These are phyloP conservation scores for Flaveria robusta DNA, from an alignment of 129 eudicot genomes.

Conservation along the genomic window DNA sequence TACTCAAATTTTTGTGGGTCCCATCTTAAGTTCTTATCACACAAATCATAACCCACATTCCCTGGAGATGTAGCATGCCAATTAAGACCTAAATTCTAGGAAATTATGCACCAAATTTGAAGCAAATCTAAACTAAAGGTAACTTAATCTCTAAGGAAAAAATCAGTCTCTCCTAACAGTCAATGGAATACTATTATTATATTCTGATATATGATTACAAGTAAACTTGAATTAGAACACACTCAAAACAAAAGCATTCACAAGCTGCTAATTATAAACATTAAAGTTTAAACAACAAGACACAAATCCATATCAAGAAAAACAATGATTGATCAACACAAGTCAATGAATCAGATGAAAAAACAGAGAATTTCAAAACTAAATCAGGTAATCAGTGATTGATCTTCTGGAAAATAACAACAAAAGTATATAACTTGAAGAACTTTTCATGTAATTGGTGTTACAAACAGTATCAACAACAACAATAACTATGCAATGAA, in stretches of 20 bases:
- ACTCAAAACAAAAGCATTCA: conserved; percentile 22
- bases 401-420: conserved; percentile 14
- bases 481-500: conserved; percentile 36
- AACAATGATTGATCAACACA: conserved; percentile 14
- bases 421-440: conserved; percentile 35
- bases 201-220: conserved; percentile 29
- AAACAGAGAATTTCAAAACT: background rate
- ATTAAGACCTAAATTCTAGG: background rate
- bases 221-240: conserved; percentile 30
- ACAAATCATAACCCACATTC: background rate
- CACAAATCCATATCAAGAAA: conserved; percentile 17
- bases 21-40: background rate
- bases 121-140: conserved; percentile 16
- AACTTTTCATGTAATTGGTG: conserved; percentile 30
- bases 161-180: conserved; percentile 27
- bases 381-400: conserved; percentile 8
- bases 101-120: background rate
- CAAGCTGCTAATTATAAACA: no score
- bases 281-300: no score
- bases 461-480: conserved; percentile 40
- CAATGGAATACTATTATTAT: conserved; percentile 5
- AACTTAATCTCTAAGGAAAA: conserved; percentile 24
- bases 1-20: conserved; percentile 15
- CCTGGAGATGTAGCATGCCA: background rate
- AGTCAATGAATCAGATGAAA: background rate